Evolutionary conservation across 306 rosid species (phyloP).

Genomic region (Castanospermum australe): DNA sequence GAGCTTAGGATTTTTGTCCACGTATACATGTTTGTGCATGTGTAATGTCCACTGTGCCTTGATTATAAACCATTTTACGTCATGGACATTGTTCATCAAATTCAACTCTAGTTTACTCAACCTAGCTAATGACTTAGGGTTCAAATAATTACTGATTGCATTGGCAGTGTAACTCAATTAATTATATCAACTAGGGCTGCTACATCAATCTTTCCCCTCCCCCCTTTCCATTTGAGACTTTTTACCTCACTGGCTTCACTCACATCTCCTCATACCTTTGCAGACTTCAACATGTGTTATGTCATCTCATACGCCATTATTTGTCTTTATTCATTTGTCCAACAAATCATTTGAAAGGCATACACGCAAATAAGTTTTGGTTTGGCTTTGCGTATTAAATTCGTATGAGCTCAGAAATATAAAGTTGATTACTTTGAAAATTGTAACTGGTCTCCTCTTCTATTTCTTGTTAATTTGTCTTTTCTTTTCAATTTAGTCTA

Average conservation of each 20-base stretch:
- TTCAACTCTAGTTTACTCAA: not conserved
- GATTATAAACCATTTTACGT: not conserved
- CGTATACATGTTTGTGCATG: not conserved
- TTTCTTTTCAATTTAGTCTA: conserved; percentile 22
- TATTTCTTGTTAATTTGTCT: not conserved
- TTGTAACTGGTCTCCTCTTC: not conserved
- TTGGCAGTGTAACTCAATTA: not conserved
- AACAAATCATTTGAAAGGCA: conserved; percentile 6
- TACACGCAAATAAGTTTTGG: not conserved
- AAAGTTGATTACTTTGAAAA: not conserved
- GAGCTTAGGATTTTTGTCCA: not conserved
- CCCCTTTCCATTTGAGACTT: not conserved
- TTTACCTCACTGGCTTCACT: not conserved
- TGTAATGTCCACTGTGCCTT: not conserved
- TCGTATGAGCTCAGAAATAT: conserved; percentile 5
- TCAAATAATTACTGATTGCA: not conserved
- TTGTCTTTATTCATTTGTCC: not conserved
- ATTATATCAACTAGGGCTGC: not conserved
- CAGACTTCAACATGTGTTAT: not conserved
- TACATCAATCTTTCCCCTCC: not conserved
- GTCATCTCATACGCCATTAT: not conserved
- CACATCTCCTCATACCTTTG: not conserved
- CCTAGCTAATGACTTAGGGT: not conserved
- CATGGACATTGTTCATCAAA: not conserved
- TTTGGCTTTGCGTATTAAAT: conserved; percentile 15